Base-by-base conservation (phyloP, 1,284 basidiomycete species). In the Wallemia mellicola region DNA sequence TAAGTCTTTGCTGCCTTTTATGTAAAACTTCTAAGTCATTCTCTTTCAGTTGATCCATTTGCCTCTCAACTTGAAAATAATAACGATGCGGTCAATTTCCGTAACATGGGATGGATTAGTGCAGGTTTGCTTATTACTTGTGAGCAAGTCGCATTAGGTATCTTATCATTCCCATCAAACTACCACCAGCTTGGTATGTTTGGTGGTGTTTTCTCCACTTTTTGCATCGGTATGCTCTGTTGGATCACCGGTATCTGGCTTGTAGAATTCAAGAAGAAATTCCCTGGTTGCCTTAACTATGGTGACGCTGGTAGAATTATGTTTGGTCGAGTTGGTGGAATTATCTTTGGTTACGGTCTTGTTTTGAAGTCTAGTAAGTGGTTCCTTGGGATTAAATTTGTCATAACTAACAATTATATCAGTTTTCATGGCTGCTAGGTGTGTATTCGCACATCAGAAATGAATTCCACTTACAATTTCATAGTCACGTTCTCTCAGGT, bases 251-350 rank as follows among this genome's bases (percentile, higher is more conserved):
- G 64, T 27, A 67, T 65, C 63, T 68, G 67, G 62, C 65, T 67
- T 64, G 65, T 68, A 59, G 66, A 68, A 61, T 69, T 69, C 65
- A 69, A 69, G 62, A 58, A 66, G 58, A 62, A 62, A 24, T 66
- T 68, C 62, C 66, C 66, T 64, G 68, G 68, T 63, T 65, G 66
- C 54, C 66, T 68, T 66, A 66, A 69, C 64, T 67, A 64, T 32
- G 67, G 65, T 60, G 68, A 69, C 60, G 68, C 66, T 24, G 68
- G 67, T 38, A 64, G 62, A 58, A 62, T 69, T 58, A 63, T 69
- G 55, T 67, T 66, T 58, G 68, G 68, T 57, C 64, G 64, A 60
- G 65, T 63, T 63, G 68, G 67, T 28, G 61, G 62, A 30, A 62
- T 64, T 32, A 63, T 67, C 54, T 63, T 68, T 54, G 67, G 64